Percentiles rank a stretch among this genome's conserved stretches.
Conservation (phyloP, 2,329 filamentous ascomycete genomes). For the Colletotrichum sp. region DNA sequence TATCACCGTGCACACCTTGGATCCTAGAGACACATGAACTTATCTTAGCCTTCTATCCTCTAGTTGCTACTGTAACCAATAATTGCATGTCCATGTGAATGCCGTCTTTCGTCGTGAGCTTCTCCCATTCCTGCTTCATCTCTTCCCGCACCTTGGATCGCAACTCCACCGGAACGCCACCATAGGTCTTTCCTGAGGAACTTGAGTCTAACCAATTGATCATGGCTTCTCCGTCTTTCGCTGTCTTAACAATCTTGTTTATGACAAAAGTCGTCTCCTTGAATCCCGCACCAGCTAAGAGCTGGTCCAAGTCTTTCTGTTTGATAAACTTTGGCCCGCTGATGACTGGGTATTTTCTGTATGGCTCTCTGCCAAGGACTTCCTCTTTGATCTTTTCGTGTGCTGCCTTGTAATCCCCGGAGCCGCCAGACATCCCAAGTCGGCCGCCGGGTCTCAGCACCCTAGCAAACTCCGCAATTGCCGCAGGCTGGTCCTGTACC, state of each 20-base stretch:
- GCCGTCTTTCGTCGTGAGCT: neutral
- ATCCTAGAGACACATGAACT: neutral
- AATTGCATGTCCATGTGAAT: constrained; percentile 1
- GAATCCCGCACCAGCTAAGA: neutral
- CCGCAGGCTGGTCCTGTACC: constrained; percentile 1
- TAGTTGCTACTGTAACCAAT: neutral
- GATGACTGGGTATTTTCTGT: neutral
- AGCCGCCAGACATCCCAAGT: constrained; percentile 5
- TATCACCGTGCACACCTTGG: neutral
- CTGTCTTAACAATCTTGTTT: neutral
- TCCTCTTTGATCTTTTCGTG: neutral
- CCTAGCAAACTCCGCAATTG: constrained; percentile 4
- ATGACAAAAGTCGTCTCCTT: neutral
- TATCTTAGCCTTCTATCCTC: neutral
- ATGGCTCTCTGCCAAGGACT: neutral
- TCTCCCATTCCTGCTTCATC: constrained; percentile 5
- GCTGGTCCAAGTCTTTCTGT: neutral
- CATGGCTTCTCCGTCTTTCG: neutral
- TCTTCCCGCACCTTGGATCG: neutral
- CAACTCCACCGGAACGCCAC: neutral
- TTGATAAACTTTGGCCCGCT: neutral
- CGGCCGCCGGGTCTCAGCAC: neutral
- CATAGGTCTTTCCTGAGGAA: neutral
- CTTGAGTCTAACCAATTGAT: constrained; percentile 8
- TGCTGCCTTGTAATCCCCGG: neutral